Percentiles rank a stretch among this genome's conserved stretches.
Conservation (phyloP, 768 basidiomycete species). For the Phlebiopsis gigantea region DNA sequence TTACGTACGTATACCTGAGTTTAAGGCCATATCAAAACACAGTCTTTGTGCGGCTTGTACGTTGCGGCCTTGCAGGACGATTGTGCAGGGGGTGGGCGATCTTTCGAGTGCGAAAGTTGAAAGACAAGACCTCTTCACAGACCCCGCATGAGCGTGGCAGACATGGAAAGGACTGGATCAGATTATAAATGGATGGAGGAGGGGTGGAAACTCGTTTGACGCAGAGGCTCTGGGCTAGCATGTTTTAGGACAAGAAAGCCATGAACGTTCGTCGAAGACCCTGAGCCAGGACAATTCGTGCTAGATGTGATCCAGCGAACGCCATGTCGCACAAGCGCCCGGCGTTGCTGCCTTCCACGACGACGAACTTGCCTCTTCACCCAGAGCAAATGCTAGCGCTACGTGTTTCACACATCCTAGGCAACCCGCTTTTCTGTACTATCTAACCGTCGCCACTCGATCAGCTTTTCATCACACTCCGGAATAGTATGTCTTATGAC, state of each 20-base stretch:
- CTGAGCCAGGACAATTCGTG: not conserved
- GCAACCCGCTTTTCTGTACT: too few species aligned
- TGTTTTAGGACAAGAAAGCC: not conserved
- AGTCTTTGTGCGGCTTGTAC: not conserved
- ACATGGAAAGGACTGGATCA: not conserved
- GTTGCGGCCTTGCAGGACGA: not conserved
- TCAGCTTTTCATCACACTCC: too few species aligned
- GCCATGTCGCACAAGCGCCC: not conserved
- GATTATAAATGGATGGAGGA: not conserved
- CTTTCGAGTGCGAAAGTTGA: not conserved
- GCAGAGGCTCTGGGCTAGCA: not conserved
- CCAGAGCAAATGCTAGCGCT: too few species aligned
- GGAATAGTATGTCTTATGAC: too few species aligned
- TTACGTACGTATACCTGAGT: not conserved
- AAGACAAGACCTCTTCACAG: not conserved
- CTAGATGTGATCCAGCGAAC: not conserved
- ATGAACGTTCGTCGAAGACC: conserved; percentile 1
- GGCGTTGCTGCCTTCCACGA: not conserved
- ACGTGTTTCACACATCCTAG: too few species aligned
- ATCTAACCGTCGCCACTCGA: too few species aligned
- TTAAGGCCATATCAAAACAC: not conserved
- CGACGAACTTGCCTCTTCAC: too few species aligned
- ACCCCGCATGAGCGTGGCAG: not conserved
- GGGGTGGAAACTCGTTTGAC: not conserved
- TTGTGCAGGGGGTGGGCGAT: not conserved